Evolutionary conservation across 768 basidiomycete species (phyloP).

Genomic region (Dacryopinax spathularia): DNA sequence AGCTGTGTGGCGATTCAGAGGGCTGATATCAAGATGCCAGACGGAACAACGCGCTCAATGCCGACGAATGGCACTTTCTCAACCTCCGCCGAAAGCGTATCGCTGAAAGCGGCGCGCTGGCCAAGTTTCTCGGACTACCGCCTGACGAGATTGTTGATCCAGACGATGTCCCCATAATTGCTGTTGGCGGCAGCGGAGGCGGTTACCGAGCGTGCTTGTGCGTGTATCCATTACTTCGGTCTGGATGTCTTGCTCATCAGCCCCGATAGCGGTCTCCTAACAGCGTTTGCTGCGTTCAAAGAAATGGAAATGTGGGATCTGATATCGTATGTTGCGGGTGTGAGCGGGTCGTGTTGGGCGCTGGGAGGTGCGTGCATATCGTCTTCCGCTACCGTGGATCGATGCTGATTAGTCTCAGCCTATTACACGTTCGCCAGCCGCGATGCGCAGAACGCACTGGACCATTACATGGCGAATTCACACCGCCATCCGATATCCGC

Average conservation of each 20-base stretch:
- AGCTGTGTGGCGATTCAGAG: neutral
- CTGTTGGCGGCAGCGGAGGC: slow-evolving; percentile 11
- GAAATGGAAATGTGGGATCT: slow-evolving; percentile 13
- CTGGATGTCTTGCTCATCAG: neutral
- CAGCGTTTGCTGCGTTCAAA: slow-evolving; percentile 10
- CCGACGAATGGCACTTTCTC: neutral
- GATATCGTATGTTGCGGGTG: slow-evolving; percentile 10
- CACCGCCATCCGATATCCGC: slow-evolving; percentile 2
- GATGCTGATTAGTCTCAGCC: neutral
- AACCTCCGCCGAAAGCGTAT: neutral
- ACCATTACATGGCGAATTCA: slow-evolving; percentile 10
- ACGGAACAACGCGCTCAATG: neutral
- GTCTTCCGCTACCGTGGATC: neutral
- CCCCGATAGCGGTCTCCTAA: slow-evolving; percentile 5
- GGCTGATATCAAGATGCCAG: neutral
- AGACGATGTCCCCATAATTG: slow-evolving; percentile 11
- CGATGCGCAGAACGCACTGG: slow-evolving; percentile 7
- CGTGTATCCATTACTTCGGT: neutral
- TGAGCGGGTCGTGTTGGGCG: slow-evolving; percentile 10
- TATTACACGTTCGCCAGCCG: slow-evolving; percentile 12
- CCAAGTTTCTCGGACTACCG: slow-evolving; percentile 7
- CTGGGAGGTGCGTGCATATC: slow-evolving; percentile 8
- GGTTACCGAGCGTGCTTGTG: slow-evolving; percentile 8
- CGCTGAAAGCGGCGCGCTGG: neutral
- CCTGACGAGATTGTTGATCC: slow-evolving; percentile 10